Conservation (phyloP, 2,329 filamentous ascomycete species). For the Cladophialophora psammophila region DNA sequence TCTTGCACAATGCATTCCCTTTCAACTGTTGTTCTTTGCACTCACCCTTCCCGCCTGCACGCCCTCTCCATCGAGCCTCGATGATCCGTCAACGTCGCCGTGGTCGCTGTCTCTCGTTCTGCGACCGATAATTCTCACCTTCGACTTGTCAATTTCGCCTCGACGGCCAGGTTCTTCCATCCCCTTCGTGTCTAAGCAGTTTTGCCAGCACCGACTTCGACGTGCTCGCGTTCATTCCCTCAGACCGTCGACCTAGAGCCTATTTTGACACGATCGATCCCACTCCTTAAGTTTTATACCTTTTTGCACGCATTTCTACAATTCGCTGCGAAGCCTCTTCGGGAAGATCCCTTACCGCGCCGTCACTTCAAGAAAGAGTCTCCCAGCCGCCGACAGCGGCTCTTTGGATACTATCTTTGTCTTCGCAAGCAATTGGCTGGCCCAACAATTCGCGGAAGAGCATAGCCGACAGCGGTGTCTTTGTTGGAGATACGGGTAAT, state of each 20-base stretch:
- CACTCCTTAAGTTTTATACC: slow-evolving; percentile 26
- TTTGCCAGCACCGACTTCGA: slow-evolving; percentile 34
- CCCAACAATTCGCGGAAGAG: slow-evolving; percentile 31
- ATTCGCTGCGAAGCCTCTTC: not conserved
- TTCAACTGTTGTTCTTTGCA: slow-evolving; percentile 15
- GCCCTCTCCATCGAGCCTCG: slow-evolving; percentile 37
- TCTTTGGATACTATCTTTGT: slow-evolving; percentile 28
- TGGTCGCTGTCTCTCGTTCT: slow-evolving; percentile 42
- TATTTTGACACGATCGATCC: slow-evolving; percentile 27
- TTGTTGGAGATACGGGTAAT: slow-evolving; percentile 31
- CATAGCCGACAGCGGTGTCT: slow-evolving; percentile 17
- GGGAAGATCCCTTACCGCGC: not conserved
- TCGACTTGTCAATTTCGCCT: slow-evolving; percentile 35
- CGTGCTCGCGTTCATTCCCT: slow-evolving; percentile 39
- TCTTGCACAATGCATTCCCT: slow-evolving; percentile 27
- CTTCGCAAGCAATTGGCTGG: slow-evolving; percentile 35
- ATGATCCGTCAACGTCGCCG: slow-evolving; percentile 43
- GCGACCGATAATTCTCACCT: slow-evolving; percentile 39
- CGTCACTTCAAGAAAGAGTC: not conserved
- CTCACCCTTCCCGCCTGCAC: slow-evolving; percentile 19
- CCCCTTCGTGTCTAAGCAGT: slow-evolving; percentile 26
- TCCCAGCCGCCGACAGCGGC: not conserved
- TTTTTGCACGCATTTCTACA: slow-evolving; percentile 12
- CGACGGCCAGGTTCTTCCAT: slow-evolving; percentile 24
- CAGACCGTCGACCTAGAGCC: slow-evolving; percentile 23